A percentile compares a stretch with the other conserved stretches of the same genome.
These are phyloP conservation scores for Phycomyces nitens DNA, from an alignment of 192 early-diverging fungal species.

Conservation along the genomic window DNA sequence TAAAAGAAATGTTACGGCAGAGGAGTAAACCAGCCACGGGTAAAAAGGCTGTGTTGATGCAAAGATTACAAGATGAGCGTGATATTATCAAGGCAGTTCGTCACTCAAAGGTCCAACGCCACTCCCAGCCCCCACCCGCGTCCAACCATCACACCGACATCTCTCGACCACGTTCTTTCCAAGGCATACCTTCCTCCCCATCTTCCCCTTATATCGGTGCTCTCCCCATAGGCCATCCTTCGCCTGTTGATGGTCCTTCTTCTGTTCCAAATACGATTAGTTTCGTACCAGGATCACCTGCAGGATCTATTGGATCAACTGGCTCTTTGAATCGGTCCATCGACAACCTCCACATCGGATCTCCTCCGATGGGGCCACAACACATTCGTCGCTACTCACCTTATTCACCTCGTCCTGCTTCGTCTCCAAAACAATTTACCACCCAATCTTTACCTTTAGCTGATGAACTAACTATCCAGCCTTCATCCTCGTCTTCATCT, in stretches of 20 bases:
- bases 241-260: slow-evolving; percentile 11
- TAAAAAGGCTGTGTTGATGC: slow-evolving; percentile 67
- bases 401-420: neutral
- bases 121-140: slow-evolving; percentile 11
- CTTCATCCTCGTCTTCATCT: neutral
- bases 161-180: slow-evolving; percentile 6
- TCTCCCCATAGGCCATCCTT: neutral
- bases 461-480: neutral
- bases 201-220: neutral
- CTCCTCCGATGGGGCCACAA: slow-evolving; percentile 21
- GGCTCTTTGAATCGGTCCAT: slow-evolving; percentile 23
- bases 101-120: slow-evolving; percentile 21
- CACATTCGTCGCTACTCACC: neutral
- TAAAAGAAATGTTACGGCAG: slow-evolving; percentile 70
- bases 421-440: neutral
- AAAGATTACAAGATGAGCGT: slow-evolving; percentile 59
- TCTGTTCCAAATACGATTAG: slow-evolving; percentile 12
- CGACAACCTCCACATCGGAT: slow-evolving; percentile 35
- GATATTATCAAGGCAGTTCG: slow-evolving; percentile 42
- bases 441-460: neutral
- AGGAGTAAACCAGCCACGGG: slow-evolving; percentile 66
- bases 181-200: slow-evolving; percentile 10
- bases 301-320: slow-evolving; percentile 9
- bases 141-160: neutral
- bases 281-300: slow-evolving; percentile 19